Conservation (phyloP, 2,329 filamentous ascomycete genomes). For the Albophoma yamanashiensis region DNA sequence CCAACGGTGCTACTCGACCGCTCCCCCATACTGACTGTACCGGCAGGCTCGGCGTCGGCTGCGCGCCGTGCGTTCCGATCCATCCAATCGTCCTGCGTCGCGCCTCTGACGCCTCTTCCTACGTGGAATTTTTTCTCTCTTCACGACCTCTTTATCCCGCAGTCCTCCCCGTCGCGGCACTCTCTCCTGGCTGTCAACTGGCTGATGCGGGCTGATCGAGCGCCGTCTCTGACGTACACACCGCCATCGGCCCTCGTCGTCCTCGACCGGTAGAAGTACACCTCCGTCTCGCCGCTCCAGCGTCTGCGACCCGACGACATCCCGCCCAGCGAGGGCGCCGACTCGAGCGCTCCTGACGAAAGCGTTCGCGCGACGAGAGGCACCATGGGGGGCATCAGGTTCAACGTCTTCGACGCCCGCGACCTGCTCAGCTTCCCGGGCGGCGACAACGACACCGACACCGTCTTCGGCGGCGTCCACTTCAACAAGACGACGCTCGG, state of each 20-base stretch:
- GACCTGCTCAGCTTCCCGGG: constrained; percentile 35
- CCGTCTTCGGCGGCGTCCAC: constrained; percentile 48
- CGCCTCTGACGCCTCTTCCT: not conserved
- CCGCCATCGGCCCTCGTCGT: not conserved
- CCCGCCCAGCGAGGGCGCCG: not conserved
- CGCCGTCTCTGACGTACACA: not conserved
- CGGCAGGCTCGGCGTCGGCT: not conserved
- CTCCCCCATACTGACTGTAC: not conserved
- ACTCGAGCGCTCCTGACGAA: not conserved
- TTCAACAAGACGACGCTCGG: constrained; percentile 57
- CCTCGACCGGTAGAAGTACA: no score
- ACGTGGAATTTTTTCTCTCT: not conserved
- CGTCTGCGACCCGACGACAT: not conserved
- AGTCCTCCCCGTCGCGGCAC: not conserved
- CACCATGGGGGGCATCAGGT: not conserved
- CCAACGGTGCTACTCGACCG: not conserved
- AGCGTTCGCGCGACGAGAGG: not conserved
- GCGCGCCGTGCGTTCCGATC: not conserved
- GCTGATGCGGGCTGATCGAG: not conserved
- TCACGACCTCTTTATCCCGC: not conserved
- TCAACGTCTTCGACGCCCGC: constrained; percentile 28
- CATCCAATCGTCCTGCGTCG: not conserved
- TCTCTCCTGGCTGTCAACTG: not conserved
- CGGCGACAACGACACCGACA: constrained; percentile 45
- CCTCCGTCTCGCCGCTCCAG: not conserved